Evolutionary conservation across 371 early-diverging fungal genomes (phyloP).

Genomic region (Mortierella sp.): DNA sequence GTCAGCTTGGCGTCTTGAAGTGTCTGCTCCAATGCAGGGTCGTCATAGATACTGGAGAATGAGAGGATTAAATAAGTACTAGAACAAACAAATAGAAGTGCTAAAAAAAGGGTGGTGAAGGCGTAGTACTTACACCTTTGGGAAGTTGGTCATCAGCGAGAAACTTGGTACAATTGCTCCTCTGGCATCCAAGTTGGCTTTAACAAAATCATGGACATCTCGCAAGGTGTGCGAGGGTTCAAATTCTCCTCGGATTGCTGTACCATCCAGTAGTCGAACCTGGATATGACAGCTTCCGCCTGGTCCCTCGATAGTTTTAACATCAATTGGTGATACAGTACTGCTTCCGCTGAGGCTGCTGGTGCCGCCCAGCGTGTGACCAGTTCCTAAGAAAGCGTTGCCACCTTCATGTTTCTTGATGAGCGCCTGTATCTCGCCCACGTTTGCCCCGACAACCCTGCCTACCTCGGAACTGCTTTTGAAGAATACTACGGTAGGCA

Average conservation of each 20-base stretch:
- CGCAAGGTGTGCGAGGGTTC: constrained; percentile 44
- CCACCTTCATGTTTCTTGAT: too few relatives aligned
- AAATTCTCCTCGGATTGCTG: constrained; percentile 46
- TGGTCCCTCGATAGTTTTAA: constrained; percentile 39
- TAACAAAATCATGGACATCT: constrained; percentile 43
- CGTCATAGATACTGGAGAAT: constrained; percentile 31
- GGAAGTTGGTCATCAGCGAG: constrained; percentile 50
- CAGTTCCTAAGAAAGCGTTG: too few relatives aligned
- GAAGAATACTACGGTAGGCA: constrained; percentile 57
- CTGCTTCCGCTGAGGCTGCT: constrained; percentile 6
- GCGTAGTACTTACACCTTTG: constrained; percentile 27
- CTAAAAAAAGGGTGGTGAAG: too few relatives aligned
- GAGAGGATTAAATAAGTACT: not conserved
- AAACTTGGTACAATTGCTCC: constrained; percentile 27
- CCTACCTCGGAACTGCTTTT: constrained; percentile 47
- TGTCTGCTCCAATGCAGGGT: constrained; percentile 29
- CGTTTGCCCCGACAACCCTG: constrained; percentile 49
- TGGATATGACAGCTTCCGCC: constrained; percentile 56
- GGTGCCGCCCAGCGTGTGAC: constrained; percentile 7
- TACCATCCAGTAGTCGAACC: constrained; percentile 44
- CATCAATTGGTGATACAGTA: not conserved
- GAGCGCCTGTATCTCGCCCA: constrained; percentile 29
- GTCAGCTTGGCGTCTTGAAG: constrained; percentile 50
- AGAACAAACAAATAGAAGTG: not conserved
- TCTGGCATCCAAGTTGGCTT: constrained; percentile 45